Evolutionary conservation across 2,329 filamentous ascomycete genomes (phyloP), one percentile per base, ranked within the genome.

Genomic region (Botrytis fragariae): DNA sequence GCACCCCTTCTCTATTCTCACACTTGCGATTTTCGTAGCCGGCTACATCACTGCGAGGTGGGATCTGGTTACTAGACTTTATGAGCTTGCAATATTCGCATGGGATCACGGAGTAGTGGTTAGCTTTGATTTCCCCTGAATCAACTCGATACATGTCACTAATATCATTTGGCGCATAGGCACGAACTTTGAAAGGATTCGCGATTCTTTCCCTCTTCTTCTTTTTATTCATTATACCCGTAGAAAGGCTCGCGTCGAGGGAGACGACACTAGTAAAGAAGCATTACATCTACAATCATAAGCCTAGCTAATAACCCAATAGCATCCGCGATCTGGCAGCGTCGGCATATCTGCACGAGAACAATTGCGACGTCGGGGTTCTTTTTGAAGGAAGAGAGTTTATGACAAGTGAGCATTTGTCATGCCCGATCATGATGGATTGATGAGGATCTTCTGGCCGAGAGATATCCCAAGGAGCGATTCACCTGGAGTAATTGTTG

Each of bases 361-460:
- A 86, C 95, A 99, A 85, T 86, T 99, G 79, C 91, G 94, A 84
- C 92, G 96, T 79, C 90, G 96, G 83, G 96, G 96, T 78, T 99
- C 96, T 74, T 98, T 99, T 84, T 98, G 51, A 89, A 87, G 44
- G 67, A 72, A 59, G 68, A 22, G 51, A 22, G n/a, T 67, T 39
- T 48, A 18, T 14, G 22, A 60, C 10, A 20, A 42, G 44, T 37
- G 7, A 57, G 37, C 48, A 76, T 80, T 81, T 84, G 88, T 86
- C 87, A 91, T 91, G 89, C 85, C 88, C 85, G 88, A 89, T 84
- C 87, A 90, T 87, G 89, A 96, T 93, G 95, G 93, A 81, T 87
- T 98, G 86, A 94, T 98, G 91, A 94, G 96, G 86, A 91, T 99
- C 85, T 98, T 99, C 86, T 99, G 96, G 96, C 97, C 96, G 80